Conservation (phyloP, 139 green algal genomes). For the Chlorella ohadii region DNA sequence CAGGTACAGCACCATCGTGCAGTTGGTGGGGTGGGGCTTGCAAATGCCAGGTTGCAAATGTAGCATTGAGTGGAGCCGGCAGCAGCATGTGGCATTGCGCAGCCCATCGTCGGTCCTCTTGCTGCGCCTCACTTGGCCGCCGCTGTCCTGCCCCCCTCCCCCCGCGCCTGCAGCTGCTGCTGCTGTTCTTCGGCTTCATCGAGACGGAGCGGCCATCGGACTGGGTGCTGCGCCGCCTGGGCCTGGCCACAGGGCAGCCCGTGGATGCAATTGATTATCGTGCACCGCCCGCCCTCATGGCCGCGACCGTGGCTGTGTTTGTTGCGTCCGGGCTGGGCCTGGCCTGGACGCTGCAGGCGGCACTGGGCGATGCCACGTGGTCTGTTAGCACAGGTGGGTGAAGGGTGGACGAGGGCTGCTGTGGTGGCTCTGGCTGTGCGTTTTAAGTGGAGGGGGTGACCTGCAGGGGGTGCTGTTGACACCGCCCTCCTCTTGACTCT, state of each 20-base stretch:
- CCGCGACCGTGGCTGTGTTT: slow-evolving; percentile 40
- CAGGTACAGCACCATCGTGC: slow-evolving; percentile 19
- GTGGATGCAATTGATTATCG: slow-evolving; percentile 59
- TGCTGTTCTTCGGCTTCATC: slow-evolving; percentile 81
- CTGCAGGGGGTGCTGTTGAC: too few species aligned
- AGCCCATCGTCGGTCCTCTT: not conserved
- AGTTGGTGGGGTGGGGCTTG: not conserved
- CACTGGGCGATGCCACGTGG: slow-evolving; percentile 61
- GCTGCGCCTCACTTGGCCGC: not conserved
- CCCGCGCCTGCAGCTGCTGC: slow-evolving; percentile 63
- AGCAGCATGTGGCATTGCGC: not conserved
- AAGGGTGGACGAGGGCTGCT: too few species aligned
- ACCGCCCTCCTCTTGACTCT: too few species aligned
- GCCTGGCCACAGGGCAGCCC: not conserved
- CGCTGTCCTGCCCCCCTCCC: not conserved
- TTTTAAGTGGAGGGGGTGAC: too few species aligned
- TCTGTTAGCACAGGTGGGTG: slow-evolving; percentile 63
- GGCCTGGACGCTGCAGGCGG: slow-evolving; percentile 14
- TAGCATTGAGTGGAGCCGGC: not conserved
- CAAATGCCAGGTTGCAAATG: too few species aligned
- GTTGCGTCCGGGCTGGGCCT: slow-evolving; percentile 39
- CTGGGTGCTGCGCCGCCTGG: slow-evolving; percentile 61
- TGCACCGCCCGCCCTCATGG: slow-evolving; percentile 41
- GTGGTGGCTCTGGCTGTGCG: too few species aligned
- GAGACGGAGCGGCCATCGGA: slow-evolving; percentile 79